Base-by-base conservation (phyloP, 2,329 filamentous ascomycete genomes). In the Sporothrix brasiliensis region DNA sequence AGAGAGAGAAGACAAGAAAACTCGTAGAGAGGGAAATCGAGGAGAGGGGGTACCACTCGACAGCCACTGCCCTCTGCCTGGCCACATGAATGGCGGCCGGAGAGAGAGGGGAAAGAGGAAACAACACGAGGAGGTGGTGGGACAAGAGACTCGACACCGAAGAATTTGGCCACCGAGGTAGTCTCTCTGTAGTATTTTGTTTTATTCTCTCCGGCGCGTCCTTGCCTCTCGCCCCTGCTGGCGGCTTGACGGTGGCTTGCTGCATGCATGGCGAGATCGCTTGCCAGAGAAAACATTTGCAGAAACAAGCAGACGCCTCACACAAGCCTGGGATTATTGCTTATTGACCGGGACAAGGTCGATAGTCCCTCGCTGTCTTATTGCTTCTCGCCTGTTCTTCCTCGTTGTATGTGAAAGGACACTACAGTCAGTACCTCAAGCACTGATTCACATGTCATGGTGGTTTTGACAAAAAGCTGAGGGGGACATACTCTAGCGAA, bases 31-130 rank as follows among this genome's bases (percentile, higher is more conserved):
- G 16, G 16, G n/a, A 14, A 34, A 3, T 34, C 24, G 0, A 30
- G 24, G 13, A 58, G 16, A 58, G 14, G 54, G 9, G 58, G 39
- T 27, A 21, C 44, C 58, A 47, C 58, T 63, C 58, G 39, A 63
- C 39, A 63, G 58, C 58, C 39, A 63, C 58, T 7, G 61, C 24
- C 60, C 61, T 50, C 61, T 24, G 6, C n/a, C 58, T 44, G 58
- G 21, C 58, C 58, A 63, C 58, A 63, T 63, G 58, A 39, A 44
- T 24, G 21, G 58, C 4, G 39, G 21, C 34, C 2, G 0, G 58
- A 27, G 58, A 27, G 39, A 24, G 39, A 58, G 30, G 30, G 54
- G 54, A 30, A 11, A 41, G 19, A 27, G 52, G 9, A n/a, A 63
- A 44, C 41, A 16, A 44, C 3, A 44, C 56, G 14, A 47, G 58